Conservation (phyloP, 345 rosid species). For the Trapa incisa region DNA sequence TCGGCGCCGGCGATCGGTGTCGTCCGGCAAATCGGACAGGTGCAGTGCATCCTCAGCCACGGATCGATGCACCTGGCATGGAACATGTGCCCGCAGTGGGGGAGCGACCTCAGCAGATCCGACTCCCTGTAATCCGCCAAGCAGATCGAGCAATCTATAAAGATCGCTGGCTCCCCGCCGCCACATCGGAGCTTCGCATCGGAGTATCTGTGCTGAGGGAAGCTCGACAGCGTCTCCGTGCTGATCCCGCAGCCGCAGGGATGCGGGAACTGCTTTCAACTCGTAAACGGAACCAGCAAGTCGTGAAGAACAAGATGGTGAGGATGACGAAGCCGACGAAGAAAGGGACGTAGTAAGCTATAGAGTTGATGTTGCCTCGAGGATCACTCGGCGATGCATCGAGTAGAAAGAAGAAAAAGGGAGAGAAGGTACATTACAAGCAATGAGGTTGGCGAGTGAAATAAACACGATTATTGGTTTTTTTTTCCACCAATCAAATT, state of each 20-base stretch:
- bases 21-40: slow-evolving; percentile 15
- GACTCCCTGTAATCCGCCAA: slow-evolving; percentile 11
- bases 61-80: slow-evolving; percentile 14
- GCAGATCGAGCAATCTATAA: slow-evolving; percentile 12
- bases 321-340: slow-evolving; percentile 10
- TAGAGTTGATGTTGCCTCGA: neutral
- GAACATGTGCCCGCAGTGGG: slow-evolving; percentile 13
- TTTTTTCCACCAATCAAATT: too few species aligned
- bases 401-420: neutral
- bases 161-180: neutral
- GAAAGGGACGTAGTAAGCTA: slow-evolving; percentile 7
- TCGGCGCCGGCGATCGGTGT: neutral
- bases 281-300: slow-evolving; percentile 6
- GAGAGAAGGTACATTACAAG: neutral
- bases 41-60: slow-evolving; percentile 12
- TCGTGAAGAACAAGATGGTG: slow-evolving; percentile 4
- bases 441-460: neutral
- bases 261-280: neutral
- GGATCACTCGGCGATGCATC: neutral
- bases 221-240: slow-evolving; percentile 7
- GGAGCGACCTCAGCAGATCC: slow-evolving; percentile 9
- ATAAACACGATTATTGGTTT: too few species aligned
- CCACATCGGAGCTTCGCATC: slow-evolving; percentile 6
- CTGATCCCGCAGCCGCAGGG: slow-evolving; percentile 2
- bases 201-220: slow-evolving; percentile 10